Conservation (phyloP, 441 rosid genomes). For the Lepidium campestre region DNA sequence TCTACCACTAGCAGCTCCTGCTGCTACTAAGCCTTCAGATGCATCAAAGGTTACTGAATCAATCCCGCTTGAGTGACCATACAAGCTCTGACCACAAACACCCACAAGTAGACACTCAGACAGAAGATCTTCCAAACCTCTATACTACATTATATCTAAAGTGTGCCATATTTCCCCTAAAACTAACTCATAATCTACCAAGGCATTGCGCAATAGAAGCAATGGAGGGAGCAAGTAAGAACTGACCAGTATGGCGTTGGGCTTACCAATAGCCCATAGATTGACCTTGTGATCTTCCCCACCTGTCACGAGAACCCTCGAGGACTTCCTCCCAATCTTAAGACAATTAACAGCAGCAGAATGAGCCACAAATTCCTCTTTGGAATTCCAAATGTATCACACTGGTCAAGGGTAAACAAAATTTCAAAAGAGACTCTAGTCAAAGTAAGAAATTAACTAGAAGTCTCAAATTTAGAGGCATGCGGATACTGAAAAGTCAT, state of each 20-base stretch:
- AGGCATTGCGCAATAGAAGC: background rate
- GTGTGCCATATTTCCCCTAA: background rate
- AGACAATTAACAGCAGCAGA: conserved; percentile 92
- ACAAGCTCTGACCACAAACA: conserved; percentile 62
- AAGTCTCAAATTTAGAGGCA: background rate
- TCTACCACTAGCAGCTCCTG: conserved; percentile 98
- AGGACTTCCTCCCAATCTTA: conserved; percentile 94
- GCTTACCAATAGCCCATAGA: conserved; percentile 99
- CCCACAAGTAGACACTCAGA: conserved; percentile 13
- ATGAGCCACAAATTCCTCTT: conserved; percentile 99
- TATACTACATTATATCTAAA: background rate
- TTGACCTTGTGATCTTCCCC: conserved; percentile 99
- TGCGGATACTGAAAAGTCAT: background rate
- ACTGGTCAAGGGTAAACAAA: conserved; percentile 44
- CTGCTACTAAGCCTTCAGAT: conserved; percentile 88
- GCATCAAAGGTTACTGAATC: conserved; percentile 97
- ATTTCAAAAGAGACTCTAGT: conserved; percentile 1
- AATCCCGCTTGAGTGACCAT: conserved; percentile 92
- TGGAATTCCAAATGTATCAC: conserved; percentile 20
- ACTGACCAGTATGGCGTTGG: conserved; percentile 91
- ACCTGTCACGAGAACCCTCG: conserved; percentile 89
- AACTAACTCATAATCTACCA: background rate
- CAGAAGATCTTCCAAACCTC: background rate
- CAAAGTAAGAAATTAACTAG: background rate
- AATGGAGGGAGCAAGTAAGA: conserved; percentile 6